Evolutionary conservation across 2,329 filamentous ascomycete genomes (phyloP).

Genomic region (Daldinia eschscholtzii): DNA sequence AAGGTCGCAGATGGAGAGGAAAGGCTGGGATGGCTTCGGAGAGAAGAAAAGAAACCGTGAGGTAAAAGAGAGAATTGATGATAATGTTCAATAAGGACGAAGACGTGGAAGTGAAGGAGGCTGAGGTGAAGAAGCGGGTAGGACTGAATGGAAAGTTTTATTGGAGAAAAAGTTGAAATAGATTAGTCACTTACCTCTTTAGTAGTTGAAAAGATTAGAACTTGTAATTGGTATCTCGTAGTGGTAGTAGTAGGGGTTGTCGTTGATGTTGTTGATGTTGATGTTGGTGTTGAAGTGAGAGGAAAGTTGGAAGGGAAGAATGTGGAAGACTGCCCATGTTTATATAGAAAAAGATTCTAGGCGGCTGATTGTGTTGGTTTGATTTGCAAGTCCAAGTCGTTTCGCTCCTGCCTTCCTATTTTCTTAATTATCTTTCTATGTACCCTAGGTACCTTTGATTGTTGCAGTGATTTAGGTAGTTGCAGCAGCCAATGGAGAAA

Average conservation of each 20-base stretch:
- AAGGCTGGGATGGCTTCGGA: not conserved
- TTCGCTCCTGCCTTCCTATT: not conserved
- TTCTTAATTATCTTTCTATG: not conserved
- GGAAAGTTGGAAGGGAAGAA: not conserved
- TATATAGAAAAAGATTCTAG: constrained; percentile 1
- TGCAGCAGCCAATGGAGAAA: not conserved
- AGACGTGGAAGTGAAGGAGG: not conserved
- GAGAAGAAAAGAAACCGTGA: not conserved
- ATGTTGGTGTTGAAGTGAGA: not conserved
- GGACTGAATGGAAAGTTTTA: not conserved
- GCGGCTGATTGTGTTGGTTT: not conserved
- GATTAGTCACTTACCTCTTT: not conserved
- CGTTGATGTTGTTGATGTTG: not conserved
- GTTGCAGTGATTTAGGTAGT: not conserved
- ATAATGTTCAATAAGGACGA: not conserved
- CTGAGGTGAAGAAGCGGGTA: not conserved
- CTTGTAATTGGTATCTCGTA: not conserved
- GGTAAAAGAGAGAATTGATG: not conserved
- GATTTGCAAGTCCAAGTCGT: not conserved
- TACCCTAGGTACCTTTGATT: not conserved
- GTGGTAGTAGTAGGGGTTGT: not conserved
- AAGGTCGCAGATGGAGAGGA: not conserved
- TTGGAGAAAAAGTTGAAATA: not conserved
- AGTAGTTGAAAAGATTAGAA: not conserved
- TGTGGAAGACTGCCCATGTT: not conserved